phyloP scores from a whole-genome alignment of 352 stramenopile genomes.

The Peronospora destructor region DNA sequence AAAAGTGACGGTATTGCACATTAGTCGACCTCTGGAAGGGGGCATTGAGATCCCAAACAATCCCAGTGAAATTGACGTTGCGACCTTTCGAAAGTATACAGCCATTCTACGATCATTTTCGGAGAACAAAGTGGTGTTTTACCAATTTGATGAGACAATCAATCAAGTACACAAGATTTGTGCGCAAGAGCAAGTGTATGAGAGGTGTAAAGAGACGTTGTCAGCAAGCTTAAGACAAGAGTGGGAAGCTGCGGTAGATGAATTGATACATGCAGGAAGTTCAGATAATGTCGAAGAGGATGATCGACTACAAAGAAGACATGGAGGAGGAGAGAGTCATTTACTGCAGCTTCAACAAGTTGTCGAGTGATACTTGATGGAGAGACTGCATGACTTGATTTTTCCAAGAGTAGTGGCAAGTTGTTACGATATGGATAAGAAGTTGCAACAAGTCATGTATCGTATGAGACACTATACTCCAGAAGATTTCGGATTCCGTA shows the following conservation, averaged over 20 bases:
- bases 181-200: conserved; percentile 35
- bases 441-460: conserved; percentile 36
- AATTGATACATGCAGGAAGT: conserved; percentile 41
- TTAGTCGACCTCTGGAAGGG: conserved; percentile 61
- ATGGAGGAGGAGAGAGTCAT: conserved; percentile 26
- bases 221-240: conserved; percentile 42
- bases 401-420: conserved; percentile 46
- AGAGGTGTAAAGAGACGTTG: conserved; percentile 39
- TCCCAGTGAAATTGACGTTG: conserved; percentile 66
- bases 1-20: conserved; percentile 55
- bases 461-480: conserved; percentile 57
- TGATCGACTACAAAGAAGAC: conserved; percentile 13
- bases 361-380: conserved; percentile 73
- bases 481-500: conserved; percentile 57
- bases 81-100: conserved; percentile 65
- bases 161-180: conserved; percentile 56
- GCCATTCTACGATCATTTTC: conserved; percentile 74
- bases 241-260: conserved; percentile 50
- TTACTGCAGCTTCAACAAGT: conserved; percentile 70
- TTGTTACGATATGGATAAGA: conserved; percentile 41
- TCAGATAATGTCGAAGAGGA: conserved; percentile 37
- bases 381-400: conserved; percentile 50
- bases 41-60: conserved; percentile 63
- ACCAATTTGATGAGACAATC: conserved; percentile 57
- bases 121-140: conserved; percentile 70